Evolutionary conservation across 1,284 basidiomycete species (phyloP).

Genomic region (Ceratobasidium sp.): DNA sequence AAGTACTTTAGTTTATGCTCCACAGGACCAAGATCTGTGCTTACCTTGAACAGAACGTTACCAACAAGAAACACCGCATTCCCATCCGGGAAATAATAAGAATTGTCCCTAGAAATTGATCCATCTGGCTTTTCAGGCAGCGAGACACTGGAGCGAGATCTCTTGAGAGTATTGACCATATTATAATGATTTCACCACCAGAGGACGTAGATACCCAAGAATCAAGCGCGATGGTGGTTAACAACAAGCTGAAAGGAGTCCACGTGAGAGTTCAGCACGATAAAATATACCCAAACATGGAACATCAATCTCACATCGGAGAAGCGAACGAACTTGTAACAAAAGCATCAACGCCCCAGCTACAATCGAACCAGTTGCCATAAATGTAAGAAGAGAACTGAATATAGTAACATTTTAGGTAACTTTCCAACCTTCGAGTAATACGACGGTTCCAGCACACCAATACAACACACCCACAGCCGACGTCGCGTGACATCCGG

Average conservation of each 20-base stretch:
- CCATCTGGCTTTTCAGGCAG: not conserved
- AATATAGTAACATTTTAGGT: no score
- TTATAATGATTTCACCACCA: slow-evolving; percentile 1
- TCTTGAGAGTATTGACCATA: slow-evolving; percentile 12
- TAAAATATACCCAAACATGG: slow-evolving; percentile 10
- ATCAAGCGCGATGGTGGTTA: slow-evolving; percentile 16
- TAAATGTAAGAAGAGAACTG: no score
- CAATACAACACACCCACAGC: no score
- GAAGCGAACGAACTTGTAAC: not conserved
- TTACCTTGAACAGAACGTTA: slow-evolving; percentile 32
- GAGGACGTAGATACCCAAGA: not conserved
- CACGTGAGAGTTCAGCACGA: slow-evolving; percentile 20
- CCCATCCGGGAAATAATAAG: slow-evolving; percentile 35
- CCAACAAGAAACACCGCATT: slow-evolving; percentile 29
- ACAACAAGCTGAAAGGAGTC: slow-evolving; percentile 27
- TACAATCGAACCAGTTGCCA: no score
- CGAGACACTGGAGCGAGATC: not conserved
- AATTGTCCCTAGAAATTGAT: slow-evolving; percentile 9
- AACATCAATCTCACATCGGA: slow-evolving; percentile 4
- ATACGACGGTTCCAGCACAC: no score
- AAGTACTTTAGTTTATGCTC: not conserved
- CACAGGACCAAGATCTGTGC: not conserved
- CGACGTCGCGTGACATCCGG: no score
- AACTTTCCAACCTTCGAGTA: no score
- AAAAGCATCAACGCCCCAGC: no score